Conservation (phyloP, 2,329 filamentous ascomycete genomes). For the Zymoseptoria brevis region DNA sequence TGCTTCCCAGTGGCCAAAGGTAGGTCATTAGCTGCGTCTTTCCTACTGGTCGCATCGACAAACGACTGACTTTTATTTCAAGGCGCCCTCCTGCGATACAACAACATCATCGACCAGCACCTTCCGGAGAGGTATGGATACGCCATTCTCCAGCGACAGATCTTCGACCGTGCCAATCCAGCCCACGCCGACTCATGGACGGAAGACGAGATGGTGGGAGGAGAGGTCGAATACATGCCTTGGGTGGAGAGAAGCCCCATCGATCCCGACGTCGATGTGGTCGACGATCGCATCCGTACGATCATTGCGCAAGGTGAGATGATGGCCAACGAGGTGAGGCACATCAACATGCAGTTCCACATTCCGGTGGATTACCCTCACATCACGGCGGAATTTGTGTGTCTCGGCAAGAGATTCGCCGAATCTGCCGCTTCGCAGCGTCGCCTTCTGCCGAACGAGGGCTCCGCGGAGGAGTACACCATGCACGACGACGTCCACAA, state of each 20-base stretch:
- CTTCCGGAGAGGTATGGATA: constrained; percentile 8
- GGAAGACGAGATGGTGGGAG: background rate
- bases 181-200: background rate
- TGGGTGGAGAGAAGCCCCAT: constrained; percentile 2
- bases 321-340: background rate
- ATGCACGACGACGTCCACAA: constrained; percentile 1
- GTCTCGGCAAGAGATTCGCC: background rate
- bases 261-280: background rate
- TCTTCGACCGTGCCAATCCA: constrained; percentile 4
- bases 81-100: constrained; percentile 7
- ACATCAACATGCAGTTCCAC: background rate
- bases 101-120: constrained; percentile 2
- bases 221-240: background rate
- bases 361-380: background rate
- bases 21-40: too few species aligned
- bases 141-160: constrained; percentile 3
- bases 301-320: constrained; percentile 2
- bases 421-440: background rate
- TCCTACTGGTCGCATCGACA: too few species aligned
- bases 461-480: background rate
- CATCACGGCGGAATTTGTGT: constrained; percentile 6
- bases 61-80: too few species aligned
- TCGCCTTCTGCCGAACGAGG: background rate
- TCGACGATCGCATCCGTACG: constrained; percentile 7
- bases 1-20: constrained; percentile 6